Evolutionary conservation across 306 rosid species (phyloP).

Genomic region (Medicago lupulina): DNA sequence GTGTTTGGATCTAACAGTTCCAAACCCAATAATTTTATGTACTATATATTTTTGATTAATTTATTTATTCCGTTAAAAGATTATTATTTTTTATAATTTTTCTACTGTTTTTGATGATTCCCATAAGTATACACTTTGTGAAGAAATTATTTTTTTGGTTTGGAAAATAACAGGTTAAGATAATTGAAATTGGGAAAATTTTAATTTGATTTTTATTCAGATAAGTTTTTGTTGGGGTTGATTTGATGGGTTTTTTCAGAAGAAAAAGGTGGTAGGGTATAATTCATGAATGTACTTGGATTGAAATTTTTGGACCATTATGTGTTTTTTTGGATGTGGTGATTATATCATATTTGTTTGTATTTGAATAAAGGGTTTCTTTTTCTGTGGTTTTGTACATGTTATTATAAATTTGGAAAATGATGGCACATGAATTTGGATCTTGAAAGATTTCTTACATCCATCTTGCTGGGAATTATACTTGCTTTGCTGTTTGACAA

Average conservation of each 20-base stretch:
- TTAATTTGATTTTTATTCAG: slow-evolving; percentile 1
- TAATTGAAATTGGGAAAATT: slow-evolving; percentile 2
- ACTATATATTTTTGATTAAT: not conserved
- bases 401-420: slow-evolving; percentile 10
- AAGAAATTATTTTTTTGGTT: not conserved
- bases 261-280: slow-evolving; percentile 25
- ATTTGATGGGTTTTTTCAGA: slow-evolving; percentile 2
- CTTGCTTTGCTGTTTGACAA: not conserved
- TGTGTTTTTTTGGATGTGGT: slow-evolving; percentile 11
- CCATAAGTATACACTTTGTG: slow-evolving; percentile 9
- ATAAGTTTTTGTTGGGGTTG: slow-evolving; percentile 27
- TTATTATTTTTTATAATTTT: not conserved
- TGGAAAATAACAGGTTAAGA: not conserved
- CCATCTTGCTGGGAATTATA: not conserved
- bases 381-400: not conserved
- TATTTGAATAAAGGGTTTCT: not conserved
- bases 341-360: slow-evolving; percentile 12
- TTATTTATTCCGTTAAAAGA: not conserved
- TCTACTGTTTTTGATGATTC: slow-evolving; percentile 9
- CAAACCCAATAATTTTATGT: slow-evolving; percentile 10
- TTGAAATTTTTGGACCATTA: slow-evolving; percentile 22
- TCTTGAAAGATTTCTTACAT: not conserved
- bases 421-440: not conserved
- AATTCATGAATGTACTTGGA: slow-evolving; percentile 8
- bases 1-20: slow-evolving; percentile 31